Evolutionary conservation across 2,329 filamentous ascomycete species (phyloP).

Genomic region (Didymella sp.): DNA sequence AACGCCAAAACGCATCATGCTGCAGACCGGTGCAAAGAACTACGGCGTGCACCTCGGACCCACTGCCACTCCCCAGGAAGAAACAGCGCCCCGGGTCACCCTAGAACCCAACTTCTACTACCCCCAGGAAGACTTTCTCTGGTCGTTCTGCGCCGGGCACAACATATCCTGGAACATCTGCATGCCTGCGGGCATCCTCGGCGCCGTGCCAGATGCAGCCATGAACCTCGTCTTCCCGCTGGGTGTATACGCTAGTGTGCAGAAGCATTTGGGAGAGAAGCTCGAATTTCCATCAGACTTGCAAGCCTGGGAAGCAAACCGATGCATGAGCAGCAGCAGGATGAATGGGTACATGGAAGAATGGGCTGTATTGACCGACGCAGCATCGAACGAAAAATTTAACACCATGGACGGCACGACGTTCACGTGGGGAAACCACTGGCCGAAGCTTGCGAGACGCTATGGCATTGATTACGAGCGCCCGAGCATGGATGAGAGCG

Average conservation of each 20-base stretch:
- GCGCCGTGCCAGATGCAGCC: conserved; percentile 57
- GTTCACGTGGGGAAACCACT: conserved; percentile 59
- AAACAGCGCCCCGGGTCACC: conserved; percentile 54
- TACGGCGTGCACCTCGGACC: conserved; percentile 60
- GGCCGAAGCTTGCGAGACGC: conserved; percentile 56
- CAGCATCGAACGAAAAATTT: conserved; percentile 56
- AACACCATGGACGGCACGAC: conserved; percentile 57
- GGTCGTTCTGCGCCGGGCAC: conserved; percentile 51
- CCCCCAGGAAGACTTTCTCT: conserved; percentile 59
- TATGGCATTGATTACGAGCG: conserved; percentile 52
- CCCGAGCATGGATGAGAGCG: conserved; percentile 30
- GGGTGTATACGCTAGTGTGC: conserved; percentile 59
- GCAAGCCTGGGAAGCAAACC: conserved; percentile 54
- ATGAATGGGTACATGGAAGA: conserved; percentile 61
- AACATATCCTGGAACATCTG: conserved; percentile 55
- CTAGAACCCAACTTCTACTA: conserved; percentile 64
- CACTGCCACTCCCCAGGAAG: conserved; percentile 52
- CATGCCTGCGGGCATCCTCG: conserved; percentile 58
- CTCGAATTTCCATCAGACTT: conserved; percentile 57
- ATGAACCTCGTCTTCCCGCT: conserved; percentile 60
- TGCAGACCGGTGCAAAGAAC: conserved; percentile 62
- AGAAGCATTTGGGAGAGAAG: conserved; percentile 51
- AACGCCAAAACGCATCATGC: conserved; percentile 56
- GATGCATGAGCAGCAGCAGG: conserved; percentile 54
- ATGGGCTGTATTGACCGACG: conserved; percentile 57